Base-by-base conservation (phyloP, 2,329 filamentous ascomycete genomes). In the Rhexocercosporidium sp. region DNA sequence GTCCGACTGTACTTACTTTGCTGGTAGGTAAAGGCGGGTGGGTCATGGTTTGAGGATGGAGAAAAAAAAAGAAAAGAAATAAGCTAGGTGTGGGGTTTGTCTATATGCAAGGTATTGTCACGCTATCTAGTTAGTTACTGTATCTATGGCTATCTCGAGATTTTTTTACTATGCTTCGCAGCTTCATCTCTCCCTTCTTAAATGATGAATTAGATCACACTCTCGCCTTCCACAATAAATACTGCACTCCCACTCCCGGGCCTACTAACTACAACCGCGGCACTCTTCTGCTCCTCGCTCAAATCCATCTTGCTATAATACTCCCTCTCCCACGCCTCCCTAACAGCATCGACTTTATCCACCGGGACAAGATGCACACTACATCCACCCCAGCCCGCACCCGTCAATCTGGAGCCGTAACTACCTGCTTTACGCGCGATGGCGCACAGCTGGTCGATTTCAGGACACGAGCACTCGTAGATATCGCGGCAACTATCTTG, bases 361-460 rank as follows among this genome's bases (percentile, higher is more conserved):
- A 89, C 92, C 0, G 95, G 92, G 62, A 98, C 91, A 66, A 99
- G 85, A 81, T 99, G 96, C 66, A 99, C 95, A 68, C 89, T 96
- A 81, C 96, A 98, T 2, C 96, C 96, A 69, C 96, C 96, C 96
- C 96, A 99, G 3, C 96, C 96, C 0, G 96, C 96, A 46, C 96
- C 96, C 0, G 95, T 98, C 73, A 97, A 81, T 29, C 95, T 85
- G 73, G 92, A 94, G 31, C 95, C 96, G 77, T 93, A 94, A 20
- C 92, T 88, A 1, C 96, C 96, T 0, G 92, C 92, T 18, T 83
- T 84, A 31, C 90, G 85, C 0, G 94, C 94, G 72, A 98, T 90
- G 46, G 84, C 79, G 79, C 95, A 98, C 44, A 99, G 86, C 69
- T 92, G 85, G 78, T 99, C 95, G n/a, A 98, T 87, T 79, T 98